phyloP scores from a whole-genome alignment of 2,329 filamentous ascomycete species.

The Talaromyces sp. region DNA sequence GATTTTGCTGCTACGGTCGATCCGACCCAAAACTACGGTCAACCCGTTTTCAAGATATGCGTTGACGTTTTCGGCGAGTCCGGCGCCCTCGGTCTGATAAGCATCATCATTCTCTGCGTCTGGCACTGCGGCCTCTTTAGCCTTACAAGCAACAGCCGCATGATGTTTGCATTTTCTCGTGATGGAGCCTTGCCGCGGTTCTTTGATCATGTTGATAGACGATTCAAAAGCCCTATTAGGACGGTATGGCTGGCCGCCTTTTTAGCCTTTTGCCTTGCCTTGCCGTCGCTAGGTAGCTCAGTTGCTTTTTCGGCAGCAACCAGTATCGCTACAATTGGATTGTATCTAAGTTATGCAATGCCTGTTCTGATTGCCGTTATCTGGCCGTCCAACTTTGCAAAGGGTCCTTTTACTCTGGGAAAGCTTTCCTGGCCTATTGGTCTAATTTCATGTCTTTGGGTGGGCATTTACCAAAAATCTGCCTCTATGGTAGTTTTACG shows the following conservation, averaged over 20 bases:
- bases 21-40: constrained; percentile 10
- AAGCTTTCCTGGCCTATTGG: constrained; percentile 13
- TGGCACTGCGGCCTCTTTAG: constrained; percentile 19
- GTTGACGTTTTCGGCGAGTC: constrained; percentile 16
- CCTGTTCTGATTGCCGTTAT: constrained; percentile 13
- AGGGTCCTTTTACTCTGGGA: constrained; percentile 16
- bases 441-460: constrained; percentile 12
- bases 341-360: constrained; percentile 17
- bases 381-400: constrained; percentile 15
- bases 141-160: constrained; percentile 18
- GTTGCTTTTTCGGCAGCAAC: constrained; percentile 18
- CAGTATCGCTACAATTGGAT: constrained; percentile 18
- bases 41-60: constrained; percentile 17
- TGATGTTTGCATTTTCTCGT: constrained; percentile 19
- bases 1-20: constrained; percentile 12
- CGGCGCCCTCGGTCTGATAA: constrained; percentile 16
- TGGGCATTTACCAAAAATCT: background rate
- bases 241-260: constrained; percentile 16
- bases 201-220: constrained; percentile 17
- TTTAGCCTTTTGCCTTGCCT: constrained; percentile 13
- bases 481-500: background rate
- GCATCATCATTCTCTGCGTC: constrained; percentile 17
- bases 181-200: constrained; percentile 15
- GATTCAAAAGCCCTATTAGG: constrained; percentile 7
- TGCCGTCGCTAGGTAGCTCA: constrained; percentile 15